phyloP scores from a whole-genome alignment of 805 yeast genomes.

The Scheffersomyces amazonensis region DNA sequence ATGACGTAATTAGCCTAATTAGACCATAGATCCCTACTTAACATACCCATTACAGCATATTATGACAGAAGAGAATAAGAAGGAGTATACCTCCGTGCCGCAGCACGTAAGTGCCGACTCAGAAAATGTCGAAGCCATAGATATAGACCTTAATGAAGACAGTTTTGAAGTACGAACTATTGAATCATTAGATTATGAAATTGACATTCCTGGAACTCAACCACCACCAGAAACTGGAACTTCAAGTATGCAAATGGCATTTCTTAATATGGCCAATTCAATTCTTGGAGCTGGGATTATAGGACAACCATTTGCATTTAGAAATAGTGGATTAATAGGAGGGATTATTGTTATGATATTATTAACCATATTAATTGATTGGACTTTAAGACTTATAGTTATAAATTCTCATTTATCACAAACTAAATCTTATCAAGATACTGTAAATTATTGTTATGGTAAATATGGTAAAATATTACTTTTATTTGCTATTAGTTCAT shows the following conservation, averaged over 20 bases:
- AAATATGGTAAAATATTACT: slow-evolving; percentile 63
- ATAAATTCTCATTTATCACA: slow-evolving; percentile 78
- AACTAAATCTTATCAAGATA: slow-evolving; percentile 77
- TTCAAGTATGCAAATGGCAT: slow-evolving; percentile 71
- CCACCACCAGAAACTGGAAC: slow-evolving; percentile 20
- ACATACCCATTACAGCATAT: no score
- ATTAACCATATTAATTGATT: slow-evolving; percentile 74
- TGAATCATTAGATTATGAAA: slow-evolving; percentile 14
- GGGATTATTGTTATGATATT: slow-evolving; percentile 61
- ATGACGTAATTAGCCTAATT: no score
- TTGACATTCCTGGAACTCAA: slow-evolving; percentile 5
- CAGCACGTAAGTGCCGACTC: neutral
- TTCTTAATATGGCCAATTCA: slow-evolving; percentile 95
- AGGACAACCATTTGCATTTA: slow-evolving; percentile 88
- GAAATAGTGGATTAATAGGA: slow-evolving; percentile 74
- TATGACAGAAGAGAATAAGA: no score
- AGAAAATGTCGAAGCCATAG: no score
- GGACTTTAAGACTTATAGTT: slow-evolving; percentile 81
- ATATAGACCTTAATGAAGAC: slow-evolving; percentile 3
- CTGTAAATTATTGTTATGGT: slow-evolving; percentile 80
- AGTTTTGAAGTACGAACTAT: slow-evolving; percentile 18
- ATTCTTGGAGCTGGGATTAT: slow-evolving; percentile 95
- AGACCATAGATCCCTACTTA: no score
- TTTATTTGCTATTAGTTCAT: slow-evolving; percentile 74
- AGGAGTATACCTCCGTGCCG: slow-evolving; percentile 5